A percentile compares a stretch with the other conserved stretches of the same genome.
Conservation (phyloP, 306 rosid genomes). For the Cyclanthera cordifolia region DNA sequence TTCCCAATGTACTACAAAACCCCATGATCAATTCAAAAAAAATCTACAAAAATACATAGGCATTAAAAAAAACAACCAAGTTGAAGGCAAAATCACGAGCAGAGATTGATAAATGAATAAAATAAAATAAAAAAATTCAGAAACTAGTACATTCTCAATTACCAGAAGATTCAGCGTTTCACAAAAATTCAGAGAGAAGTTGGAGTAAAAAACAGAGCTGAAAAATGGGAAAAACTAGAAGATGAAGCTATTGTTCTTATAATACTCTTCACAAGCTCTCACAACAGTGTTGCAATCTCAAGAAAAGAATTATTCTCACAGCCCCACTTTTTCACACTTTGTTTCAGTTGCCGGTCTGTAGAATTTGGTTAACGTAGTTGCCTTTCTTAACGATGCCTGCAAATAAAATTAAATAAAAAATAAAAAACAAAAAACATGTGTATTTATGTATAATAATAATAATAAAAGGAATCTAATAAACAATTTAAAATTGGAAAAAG, state of each 20-base stretch:
- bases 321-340: background rate
- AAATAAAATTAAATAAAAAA: too few species aligned
- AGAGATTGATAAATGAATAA: slow-evolving; percentile 8
- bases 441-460: too few species aligned
- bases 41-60: slow-evolving; percentile 8
- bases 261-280: background rate
- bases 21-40: background rate
- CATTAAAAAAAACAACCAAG: slow-evolving; percentile 17
- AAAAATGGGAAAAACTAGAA: background rate
- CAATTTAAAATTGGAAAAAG: background rate
- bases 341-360: background rate
- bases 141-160: background rate
- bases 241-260: background rate
- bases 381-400: too few species aligned
- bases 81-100: slow-evolving; percentile 29
- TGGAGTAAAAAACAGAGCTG: background rate
- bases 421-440: too few species aligned
- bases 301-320: slow-evolving; percentile 35
- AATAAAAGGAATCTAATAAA: background rate
- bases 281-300: slow-evolving; percentile 18
- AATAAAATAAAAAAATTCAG: background rate
- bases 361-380: background rate
- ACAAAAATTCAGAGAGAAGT: background rate
- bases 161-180: background rate
- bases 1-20: background rate